Conservation (phyloP, 73 alveolate species). For the Tetrahymena elliotti region DNA sequence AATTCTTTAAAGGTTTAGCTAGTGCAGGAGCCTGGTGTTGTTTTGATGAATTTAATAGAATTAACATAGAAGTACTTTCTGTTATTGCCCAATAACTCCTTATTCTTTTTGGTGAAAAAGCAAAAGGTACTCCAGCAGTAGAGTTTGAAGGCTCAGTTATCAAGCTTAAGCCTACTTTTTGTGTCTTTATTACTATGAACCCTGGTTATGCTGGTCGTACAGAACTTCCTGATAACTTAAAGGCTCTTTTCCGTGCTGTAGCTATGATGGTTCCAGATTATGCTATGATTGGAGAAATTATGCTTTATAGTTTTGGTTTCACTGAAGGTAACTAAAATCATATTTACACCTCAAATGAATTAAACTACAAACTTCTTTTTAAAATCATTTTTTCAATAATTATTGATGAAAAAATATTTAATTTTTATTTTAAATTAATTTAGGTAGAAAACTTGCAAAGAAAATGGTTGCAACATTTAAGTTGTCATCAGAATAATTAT, state of each 20-base stretch:
- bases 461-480: conserved; percentile 88
- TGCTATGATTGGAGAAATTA: conserved; percentile 94
- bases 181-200: conserved; percentile 76
- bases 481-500: conserved; percentile 89
- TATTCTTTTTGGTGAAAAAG: conserved; percentile 77
- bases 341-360: conserved; percentile 83
- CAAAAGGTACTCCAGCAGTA: conserved; percentile 74
- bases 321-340: conserved; percentile 79
- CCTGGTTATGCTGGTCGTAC: conserved; percentile 80
- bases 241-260: conserved; percentile 90
- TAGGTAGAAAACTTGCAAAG: conserved; percentile 65
- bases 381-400: no score
- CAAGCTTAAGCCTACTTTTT: conserved; percentile 94
- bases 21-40: conserved; percentile 96
- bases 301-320: conserved; percentile 92
- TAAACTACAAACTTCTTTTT: no score
- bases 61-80: conserved; percentile 82
- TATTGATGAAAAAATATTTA: conserved; percentile 12
- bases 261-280: conserved; percentile 98
- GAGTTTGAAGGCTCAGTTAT: conserved; percentile 90
- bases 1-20: conserved; percentile 92
- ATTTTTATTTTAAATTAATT: background rate
- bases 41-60: conserved; percentile 97
- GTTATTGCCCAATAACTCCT: conserved; percentile 87
- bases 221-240: conserved; percentile 93